phyloP scores from a whole-genome alignment of 441 rosid species.

The Adansonia rubrostipa region DNA sequence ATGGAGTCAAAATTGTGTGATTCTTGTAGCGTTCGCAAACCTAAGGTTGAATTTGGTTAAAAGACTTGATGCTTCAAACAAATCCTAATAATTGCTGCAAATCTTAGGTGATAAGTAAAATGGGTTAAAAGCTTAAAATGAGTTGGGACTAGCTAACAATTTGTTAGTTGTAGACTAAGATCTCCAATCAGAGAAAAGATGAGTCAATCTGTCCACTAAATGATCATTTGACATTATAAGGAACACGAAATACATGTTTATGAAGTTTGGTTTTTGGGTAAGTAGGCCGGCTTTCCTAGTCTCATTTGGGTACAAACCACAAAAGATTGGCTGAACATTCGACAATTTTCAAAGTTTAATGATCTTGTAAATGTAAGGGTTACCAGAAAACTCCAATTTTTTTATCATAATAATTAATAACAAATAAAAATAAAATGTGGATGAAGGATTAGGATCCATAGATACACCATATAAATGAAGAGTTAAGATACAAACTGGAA shows the following conservation, averaged over 20 bases:
- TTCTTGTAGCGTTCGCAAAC: not conserved
- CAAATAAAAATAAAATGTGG: not conserved
- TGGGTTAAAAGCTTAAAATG: not conserved
- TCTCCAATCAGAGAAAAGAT: constrained; percentile 16
- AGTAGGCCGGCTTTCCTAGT: constrained; percentile 31
- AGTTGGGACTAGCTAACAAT: constrained; percentile 25
- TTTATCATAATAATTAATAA: too few species aligned
- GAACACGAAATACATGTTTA: not conserved
- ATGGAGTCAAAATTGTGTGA: not conserved
- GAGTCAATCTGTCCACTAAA: not conserved
- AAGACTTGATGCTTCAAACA: not conserved
- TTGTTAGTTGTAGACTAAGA: constrained; percentile 25
- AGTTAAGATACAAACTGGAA: not conserved
- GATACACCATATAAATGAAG: not conserved
- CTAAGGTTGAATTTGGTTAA: constrained; percentile 3
- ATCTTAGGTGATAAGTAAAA: constrained; percentile 29
- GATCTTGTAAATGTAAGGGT: constrained; percentile 10
- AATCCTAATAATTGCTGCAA: constrained; percentile 16
- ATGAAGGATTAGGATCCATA: not conserved
- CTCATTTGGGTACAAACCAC: constrained; percentile 21
- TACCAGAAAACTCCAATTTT: not conserved
- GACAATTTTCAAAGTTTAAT: constrained; percentile 26
- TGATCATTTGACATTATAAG: not conserved
- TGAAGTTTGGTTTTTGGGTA: constrained; percentile 7
- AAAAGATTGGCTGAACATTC: constrained; percentile 9